phyloP scores from a whole-genome alignment of 306 rosid genomes.

The Glycine tomentella region DNA sequence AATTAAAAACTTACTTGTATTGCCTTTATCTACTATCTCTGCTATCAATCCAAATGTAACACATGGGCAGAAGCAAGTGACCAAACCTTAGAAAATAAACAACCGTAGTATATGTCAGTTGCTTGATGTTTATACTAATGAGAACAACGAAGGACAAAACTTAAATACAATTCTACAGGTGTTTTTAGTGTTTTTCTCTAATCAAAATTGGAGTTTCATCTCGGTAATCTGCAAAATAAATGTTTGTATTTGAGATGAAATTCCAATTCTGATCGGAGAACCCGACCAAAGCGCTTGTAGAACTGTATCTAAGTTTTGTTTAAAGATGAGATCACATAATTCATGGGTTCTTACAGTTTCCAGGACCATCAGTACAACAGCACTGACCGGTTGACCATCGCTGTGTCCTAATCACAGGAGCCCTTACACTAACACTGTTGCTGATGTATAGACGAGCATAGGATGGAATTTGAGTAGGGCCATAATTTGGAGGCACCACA shows the following conservation, averaged over 20 bases:
- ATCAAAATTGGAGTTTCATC: no score
- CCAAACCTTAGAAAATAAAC: slow-evolving; percentile 53
- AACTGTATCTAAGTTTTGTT: no score
- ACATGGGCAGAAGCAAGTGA: slow-evolving; percentile 75
- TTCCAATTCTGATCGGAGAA: no score
- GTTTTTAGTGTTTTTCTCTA: no score
- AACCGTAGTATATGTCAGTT: background rate
- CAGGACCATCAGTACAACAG: slow-evolving; percentile 70
- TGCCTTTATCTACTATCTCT: slow-evolving; percentile 64
- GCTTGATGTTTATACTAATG: background rate
- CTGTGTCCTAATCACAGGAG: background rate
- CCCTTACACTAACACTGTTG: background rate
- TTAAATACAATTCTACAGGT: no score
- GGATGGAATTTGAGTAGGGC: slow-evolving; percentile 35
- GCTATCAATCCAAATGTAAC: slow-evolving; percentile 76
- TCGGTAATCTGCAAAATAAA: no score
- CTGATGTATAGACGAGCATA: slow-evolving; percentile 47
- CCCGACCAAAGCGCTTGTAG: no score
- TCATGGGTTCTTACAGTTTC: slow-evolving; percentile 57
- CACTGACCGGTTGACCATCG: slow-evolving; percentile 77
- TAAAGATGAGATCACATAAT: no score
- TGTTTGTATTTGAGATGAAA: no score
- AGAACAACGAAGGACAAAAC: no score
- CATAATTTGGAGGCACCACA: slow-evolving; percentile 46
- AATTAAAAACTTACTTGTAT: slow-evolving; percentile 52